Conservation (phyloP, 768 basidiomycete genomes). For the Termitomyces eurrhizus region DNA sequence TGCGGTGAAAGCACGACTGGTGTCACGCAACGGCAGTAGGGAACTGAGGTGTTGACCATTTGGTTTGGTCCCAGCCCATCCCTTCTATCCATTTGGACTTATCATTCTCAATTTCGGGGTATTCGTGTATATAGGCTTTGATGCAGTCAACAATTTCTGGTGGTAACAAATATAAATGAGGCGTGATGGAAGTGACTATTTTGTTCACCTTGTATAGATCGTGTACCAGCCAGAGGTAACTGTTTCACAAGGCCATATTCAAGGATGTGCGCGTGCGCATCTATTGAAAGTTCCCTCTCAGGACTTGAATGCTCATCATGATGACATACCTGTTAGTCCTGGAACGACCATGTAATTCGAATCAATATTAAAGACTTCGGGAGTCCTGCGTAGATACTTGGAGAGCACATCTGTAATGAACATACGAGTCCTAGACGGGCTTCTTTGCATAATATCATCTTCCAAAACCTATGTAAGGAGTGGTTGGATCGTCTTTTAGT, state of each 20-base stretch:
- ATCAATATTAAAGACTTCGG: slow-evolving; percentile 15
- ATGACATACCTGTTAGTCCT: slow-evolving; percentile 58
- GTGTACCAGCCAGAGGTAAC: slow-evolving; percentile 56
- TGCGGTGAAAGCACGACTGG: not conserved
- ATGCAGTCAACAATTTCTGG: slow-evolving; percentile 63
- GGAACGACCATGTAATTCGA: slow-evolving; percentile 54
- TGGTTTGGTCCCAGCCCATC: slow-evolving; percentile 93
- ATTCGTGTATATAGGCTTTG: slow-evolving; percentile 51
- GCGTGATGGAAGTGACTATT: not conserved
- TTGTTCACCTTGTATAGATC: slow-evolving; percentile 53
- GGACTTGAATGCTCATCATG: not conserved
- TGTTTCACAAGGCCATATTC: slow-evolving; percentile 69
- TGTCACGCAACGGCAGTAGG: slow-evolving; percentile 64
- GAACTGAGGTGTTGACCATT: slow-evolving; percentile 60
- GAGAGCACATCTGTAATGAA: slow-evolving; percentile 8
- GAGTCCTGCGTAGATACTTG: slow-evolving; percentile 4
- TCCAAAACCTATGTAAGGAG: not conserved
- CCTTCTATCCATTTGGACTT: slow-evolving; percentile 72
- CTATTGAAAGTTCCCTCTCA: slow-evolving; percentile 28
- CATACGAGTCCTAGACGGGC: not conserved
- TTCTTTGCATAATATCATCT: slow-evolving; percentile 15
- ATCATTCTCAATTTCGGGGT: slow-evolving; percentile 53
- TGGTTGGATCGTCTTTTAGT: not conserved
- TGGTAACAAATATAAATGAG: not conserved
- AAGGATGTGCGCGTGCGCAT: slow-evolving; percentile 78